A percentile compares a stretch with the other conserved stretches of the same genome.
These are phyloP conservation scores for Lactarius sp. DNA, from an alignment of 768 basidiomycete species.

Conservation along the genomic window DNA sequence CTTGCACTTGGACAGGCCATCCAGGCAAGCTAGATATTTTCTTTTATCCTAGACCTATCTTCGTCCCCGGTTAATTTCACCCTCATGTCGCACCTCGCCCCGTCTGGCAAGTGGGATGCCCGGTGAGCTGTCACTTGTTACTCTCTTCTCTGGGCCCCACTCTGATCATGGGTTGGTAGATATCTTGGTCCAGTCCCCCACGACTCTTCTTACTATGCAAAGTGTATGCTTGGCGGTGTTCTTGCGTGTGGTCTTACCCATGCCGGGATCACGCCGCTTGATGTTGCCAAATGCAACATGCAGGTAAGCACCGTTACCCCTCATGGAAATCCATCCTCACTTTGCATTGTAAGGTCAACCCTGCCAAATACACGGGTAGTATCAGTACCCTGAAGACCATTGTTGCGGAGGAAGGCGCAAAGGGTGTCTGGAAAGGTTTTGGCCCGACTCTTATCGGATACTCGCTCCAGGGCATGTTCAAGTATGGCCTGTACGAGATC, in stretches of 20 bases:
- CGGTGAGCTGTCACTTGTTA: slow-evolving; percentile 40
- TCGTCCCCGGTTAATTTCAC: slow-evolving; percentile 31
- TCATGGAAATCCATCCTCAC: neutral
- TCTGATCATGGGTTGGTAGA: slow-evolving; percentile 34
- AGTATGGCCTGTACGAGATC: slow-evolving; percentile 95
- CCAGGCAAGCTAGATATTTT: slow-evolving; percentile 31
- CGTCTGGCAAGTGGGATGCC: slow-evolving; percentile 67
- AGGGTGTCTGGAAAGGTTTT: slow-evolving; percentile 91
- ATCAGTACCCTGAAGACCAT: slow-evolving; percentile 56
- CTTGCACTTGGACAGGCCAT: slow-evolving; percentile 33
- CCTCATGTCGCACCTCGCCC: slow-evolving; percentile 47
- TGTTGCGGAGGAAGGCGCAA: slow-evolving; percentile 73
- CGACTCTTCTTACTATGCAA: slow-evolving; percentile 70
- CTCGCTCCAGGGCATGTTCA: slow-evolving; percentile 96
- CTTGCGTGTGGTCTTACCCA: slow-evolving; percentile 88
- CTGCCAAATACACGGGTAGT: slow-evolving; percentile 68
- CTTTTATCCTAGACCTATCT: slow-evolving; percentile 33
- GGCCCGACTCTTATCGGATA: slow-evolving; percentile 92
- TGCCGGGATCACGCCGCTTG: slow-evolving; percentile 80
- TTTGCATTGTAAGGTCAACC: slow-evolving; percentile 53
- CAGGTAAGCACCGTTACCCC: slow-evolving; percentile 46
- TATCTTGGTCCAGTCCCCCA: slow-evolving; percentile 70
- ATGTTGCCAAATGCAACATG: slow-evolving; percentile 91
- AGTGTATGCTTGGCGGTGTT: slow-evolving; percentile 84
- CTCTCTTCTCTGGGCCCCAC: slow-evolving; percentile 12